These are phyloP conservation scores for Massospora cicadina DNA, from an alignment of 371 early-diverging fungal species.

Conservation along the genomic window DNA sequence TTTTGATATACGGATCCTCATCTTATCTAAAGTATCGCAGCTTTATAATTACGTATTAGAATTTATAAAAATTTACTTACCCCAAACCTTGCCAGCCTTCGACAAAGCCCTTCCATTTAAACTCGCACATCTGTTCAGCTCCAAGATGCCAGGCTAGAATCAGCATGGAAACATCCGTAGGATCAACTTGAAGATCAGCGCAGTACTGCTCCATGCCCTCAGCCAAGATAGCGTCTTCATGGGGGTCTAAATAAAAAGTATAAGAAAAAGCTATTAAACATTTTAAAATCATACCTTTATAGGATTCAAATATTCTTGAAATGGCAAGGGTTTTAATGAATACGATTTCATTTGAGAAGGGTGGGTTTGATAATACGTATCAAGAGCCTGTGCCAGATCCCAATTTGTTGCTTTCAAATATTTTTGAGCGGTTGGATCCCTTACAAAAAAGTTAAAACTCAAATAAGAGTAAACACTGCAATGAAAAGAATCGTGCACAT, in stretches of 20 bases:
- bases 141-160: conserved; percentile 50
- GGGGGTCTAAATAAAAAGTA: conserved; percentile 23
- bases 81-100: conserved; percentile 46
- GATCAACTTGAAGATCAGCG: conserved; percentile 53
- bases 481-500: background rate
- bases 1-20: conserved; percentile 29
- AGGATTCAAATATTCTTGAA: background rate
- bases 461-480: too few species aligned
- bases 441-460: too few species aligned
- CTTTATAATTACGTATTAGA: conserved; percentile 15
- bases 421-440: background rate
- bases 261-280: background rate
- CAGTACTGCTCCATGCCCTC: conserved; percentile 60
- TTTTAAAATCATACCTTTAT: background rate
- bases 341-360: background rate
- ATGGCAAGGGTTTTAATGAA: background rate
- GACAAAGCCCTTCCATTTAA: conserved; percentile 34
- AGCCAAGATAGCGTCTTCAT: conserved; percentile 43
- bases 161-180: conserved; percentile 53
- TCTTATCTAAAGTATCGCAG: conserved; percentile 42
- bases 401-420: background rate
- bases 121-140: conserved; percentile 61
- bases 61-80: conserved; percentile 15
- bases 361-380: background rate
- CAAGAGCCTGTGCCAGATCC: background rate